Conservation (phyloP, 1,139 yeast species). For the Debaryomyces psychrophilus region DNA sequence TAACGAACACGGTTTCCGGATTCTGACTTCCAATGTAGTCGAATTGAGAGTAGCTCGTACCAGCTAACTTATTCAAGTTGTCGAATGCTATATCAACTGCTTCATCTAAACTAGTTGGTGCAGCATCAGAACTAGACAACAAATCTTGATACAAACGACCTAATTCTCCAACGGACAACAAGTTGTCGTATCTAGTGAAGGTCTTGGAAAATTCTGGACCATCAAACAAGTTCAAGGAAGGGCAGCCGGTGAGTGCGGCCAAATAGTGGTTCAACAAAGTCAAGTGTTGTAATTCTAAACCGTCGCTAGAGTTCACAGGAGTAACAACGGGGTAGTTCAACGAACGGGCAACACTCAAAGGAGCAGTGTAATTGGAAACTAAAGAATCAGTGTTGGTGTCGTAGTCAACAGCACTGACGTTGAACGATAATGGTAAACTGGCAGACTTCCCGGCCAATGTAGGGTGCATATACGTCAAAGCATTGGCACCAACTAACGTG, state of each 20-base stretch:
- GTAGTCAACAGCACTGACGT: constrained; percentile 75
- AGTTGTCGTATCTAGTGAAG: constrained; percentile 51
- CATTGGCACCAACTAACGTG: constrained; percentile 68
- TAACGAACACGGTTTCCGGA: constrained; percentile 74
- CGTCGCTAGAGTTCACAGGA: constrained; percentile 55
- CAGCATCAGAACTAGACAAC: constrained; percentile 29
- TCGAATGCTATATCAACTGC: constrained; percentile 45
- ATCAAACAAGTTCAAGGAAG: constrained; percentile 75
- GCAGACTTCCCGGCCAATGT: constrained; percentile 39
- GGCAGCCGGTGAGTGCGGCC: constrained; percentile 54
- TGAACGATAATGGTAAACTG: constrained; percentile 64
- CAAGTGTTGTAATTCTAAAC: constrained; percentile 66
- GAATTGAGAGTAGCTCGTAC: constrained; percentile 64
- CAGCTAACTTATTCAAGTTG: constrained; percentile 59
- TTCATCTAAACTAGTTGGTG: constrained; percentile 36
- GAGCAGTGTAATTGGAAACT: constrained; percentile 67
- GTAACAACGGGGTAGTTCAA: constrained; percentile 74
- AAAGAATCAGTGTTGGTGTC: constrained; percentile 54
- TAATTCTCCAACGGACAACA: constrained; percentile 50
- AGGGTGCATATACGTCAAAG: constrained; percentile 69
- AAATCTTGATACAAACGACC: constrained; percentile 45
- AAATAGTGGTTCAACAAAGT: constrained; percentile 68
- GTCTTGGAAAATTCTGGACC: constrained; percentile 71
- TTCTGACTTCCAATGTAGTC: constrained; percentile 66
- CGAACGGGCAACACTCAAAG: constrained; percentile 63